Base-by-base conservation (phyloP, 805 yeast species). In the Debaryomyces castellii region DNA sequence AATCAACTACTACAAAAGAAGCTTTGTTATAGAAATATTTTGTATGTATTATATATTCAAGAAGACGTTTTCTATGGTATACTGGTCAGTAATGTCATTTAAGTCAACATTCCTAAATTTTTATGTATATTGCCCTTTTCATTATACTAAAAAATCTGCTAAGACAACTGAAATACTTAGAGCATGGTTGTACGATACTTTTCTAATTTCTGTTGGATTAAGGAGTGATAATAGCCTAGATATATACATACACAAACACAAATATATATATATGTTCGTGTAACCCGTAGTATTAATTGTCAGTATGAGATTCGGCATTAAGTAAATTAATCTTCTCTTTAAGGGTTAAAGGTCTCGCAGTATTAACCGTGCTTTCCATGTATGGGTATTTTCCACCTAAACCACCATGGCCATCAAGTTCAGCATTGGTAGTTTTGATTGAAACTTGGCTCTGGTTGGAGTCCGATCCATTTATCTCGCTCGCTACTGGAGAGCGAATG, bases 311-410 rank as follows among this genome's bases (percentile, higher is more conserved):
- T 25, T 69, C 73, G 21, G 60, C 59, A 47, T 64, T 69, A 53
- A 76, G 56, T 44, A 76, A 48, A 17, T 62, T 58, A 52, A 77
- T 71, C 52, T 76, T 76, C 49, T 77, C 81, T 24, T 60, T 62
- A 32, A 77, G 53, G 2, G 79, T 67, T 47, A 77, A 66, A 8
- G 73, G 77, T 4, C 77, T 76, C 4, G 57, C 57, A 23, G 53
- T 48, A n/a, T 32, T 27, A 16, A 51, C 44, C 4, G 40, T 34
- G 8, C 39, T 46, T 9, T 50, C 56, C n/a, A 56, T 45, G 4
- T 46, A 44, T 14, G 46, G 43, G 11, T 47, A 46, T 17, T 50
- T 52, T 18, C 50, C 51, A 5, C 40, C 40, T 14, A 37, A 14
- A 4, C 59, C 63, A 9, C 53, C 37, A 10, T 59, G 62, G 4